Evolutionary conservation across 257 asterid genomes (phyloP), one percentile per base, ranked within the genome.

Genomic region (Knoxia roxburghii): DNA sequence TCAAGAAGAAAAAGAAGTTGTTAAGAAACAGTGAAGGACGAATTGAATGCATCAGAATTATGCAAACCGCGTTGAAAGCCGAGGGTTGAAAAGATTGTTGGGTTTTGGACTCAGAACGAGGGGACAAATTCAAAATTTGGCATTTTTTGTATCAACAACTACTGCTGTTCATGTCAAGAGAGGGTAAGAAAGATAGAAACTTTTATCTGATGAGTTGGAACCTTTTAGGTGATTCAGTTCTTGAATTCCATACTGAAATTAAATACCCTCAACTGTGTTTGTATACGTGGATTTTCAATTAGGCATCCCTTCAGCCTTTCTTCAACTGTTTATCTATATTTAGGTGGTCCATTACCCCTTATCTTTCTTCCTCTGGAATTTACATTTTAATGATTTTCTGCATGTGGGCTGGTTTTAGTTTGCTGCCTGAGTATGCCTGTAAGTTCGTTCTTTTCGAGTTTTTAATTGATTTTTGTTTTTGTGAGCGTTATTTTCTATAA

Each of bases 51-150:
- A 39, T 32, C 33, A 39, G 32, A 23, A 18, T 37, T 61, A 21
- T 21, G 66, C 66, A 61, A 61, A 61, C 26, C 66, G 66, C 66
- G 66, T 61, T 37, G 65, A 37, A 21, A 33, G 27, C 37, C 32
- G 63, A 32, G n/a, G 26, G 24, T 58, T 58, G 43, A 33, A 21
- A 39, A 37, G 33, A 39, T n/a, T 21, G 4, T 60, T 60, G 27
- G n/a, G 48, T 35, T 20, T 59, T 59, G 40, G 9, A 58, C 45
- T 58, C 45, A 26, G 27, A 55, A 27, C 6, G 27, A 26, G 26
- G 12, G 8, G 61, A 26, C 61, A 12, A 55, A 57, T 32, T 57
- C 26, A 57, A 57, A 23, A 57, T 29, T 23, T 57, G 45, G 24
- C 64, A 59, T 32, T 17, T 27, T 43, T 37, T 37, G 9, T 3